These are phyloP conservation scores for Botrytis galanthina DNA, from an alignment of 2,329 filamentous ascomycete species.

Conservation along the genomic window DNA sequence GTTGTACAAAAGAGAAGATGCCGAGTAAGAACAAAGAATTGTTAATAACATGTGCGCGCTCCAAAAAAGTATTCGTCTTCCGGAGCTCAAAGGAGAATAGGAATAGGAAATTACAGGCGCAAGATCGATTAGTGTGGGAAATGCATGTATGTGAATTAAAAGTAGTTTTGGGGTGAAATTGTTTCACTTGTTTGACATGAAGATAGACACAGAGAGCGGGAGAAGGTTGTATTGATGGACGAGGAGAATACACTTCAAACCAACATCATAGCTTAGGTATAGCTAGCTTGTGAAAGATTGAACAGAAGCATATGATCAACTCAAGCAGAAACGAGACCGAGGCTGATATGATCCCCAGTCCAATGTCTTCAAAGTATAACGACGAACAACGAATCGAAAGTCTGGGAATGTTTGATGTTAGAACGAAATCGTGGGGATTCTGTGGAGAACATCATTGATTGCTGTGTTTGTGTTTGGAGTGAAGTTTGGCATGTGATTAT, in stretches of 20 bases:
- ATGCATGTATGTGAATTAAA: not conserved
- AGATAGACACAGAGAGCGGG: not conserved
- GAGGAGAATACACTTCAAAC: not conserved
- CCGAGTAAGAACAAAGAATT: constrained; percentile 13
- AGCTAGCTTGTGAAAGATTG: not conserved
- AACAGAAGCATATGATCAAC: not conserved
- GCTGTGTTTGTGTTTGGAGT: not conserved
- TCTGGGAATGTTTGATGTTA: not conserved
- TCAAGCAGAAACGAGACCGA: not conserved
- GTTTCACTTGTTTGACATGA: not conserved
- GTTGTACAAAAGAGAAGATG: constrained; percentile 14
- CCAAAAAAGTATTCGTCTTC: not conserved
- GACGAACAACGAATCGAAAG: constrained; percentile 2
- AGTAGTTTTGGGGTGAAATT: not conserved
- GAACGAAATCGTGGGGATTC: constrained; percentile 2
- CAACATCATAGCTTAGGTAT: not conserved
- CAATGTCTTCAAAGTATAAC: not conserved
- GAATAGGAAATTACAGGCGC: not conserved
- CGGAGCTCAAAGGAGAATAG: not conserved
- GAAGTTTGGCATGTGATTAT: constrained; percentile 14
- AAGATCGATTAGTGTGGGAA: not conserved
- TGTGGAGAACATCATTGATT: not conserved
- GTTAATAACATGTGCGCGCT: constrained; percentile 16
- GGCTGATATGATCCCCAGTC: not conserved
- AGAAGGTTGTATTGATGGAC: not conserved